Conservation (phyloP, 2,329 filamentous ascomycete genomes). For the Ampelomyces quisqualis region DNA sequence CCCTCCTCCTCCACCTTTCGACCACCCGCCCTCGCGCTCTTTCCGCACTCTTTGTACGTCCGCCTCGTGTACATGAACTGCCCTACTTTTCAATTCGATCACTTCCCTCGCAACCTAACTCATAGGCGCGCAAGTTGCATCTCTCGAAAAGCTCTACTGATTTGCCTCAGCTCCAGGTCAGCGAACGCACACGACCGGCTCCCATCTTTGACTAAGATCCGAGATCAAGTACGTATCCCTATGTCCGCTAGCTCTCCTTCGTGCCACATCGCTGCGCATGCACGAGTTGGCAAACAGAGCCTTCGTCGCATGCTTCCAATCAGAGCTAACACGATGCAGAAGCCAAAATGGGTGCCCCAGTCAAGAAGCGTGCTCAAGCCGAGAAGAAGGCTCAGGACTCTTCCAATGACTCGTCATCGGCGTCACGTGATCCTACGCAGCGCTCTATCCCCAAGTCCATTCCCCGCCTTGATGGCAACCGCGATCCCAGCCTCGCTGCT, state of each 20-base stretch:
- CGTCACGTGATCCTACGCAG: constrained; percentile 27
- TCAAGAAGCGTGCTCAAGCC: constrained; percentile 37
- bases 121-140: constrained; percentile 7
- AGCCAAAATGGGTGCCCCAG: constrained; percentile 41
- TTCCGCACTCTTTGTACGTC: constrained; percentile 3
- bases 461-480: constrained; percentile 39
- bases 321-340: constrained; percentile 24
- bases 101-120: constrained; percentile 3
- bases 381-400: constrained; percentile 33
- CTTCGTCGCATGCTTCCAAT: background rate
- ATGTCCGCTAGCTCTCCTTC: too few species aligned
- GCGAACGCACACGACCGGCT: background rate
- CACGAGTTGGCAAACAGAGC: constrained; percentile 5
- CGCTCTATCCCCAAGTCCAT: constrained; percentile 33
- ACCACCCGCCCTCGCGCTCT: background rate
- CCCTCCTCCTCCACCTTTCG: constrained; percentile 1
- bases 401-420: constrained; percentile 27
- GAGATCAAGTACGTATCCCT: too few species aligned
- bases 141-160: constrained; percentile 15
- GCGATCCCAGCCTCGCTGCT: constrained; percentile 24
- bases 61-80: constrained; percentile 1
- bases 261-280: too few species aligned
- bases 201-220: too few species aligned
- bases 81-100: background rate
- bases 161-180: constrained; percentile 9